Percentiles rank a stretch among this genome's conserved stretches.
phyloP scores from a whole-genome alignment of 148 eudicot species.

The Dysphania ambrosioides region DNA sequence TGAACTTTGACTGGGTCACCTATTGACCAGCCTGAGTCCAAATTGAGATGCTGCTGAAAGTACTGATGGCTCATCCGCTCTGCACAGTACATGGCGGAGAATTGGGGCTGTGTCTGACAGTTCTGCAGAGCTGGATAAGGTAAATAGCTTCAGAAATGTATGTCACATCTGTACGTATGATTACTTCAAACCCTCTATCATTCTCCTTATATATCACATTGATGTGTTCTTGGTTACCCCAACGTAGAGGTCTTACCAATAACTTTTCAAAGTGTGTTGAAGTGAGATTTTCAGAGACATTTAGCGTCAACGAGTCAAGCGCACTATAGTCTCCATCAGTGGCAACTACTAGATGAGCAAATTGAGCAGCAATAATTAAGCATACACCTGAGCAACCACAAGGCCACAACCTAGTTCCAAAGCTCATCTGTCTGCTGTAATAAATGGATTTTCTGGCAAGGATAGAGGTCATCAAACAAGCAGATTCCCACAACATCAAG shows the following conservation, averaged over 20 bases:
- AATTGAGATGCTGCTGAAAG: slow-evolving; percentile 58
- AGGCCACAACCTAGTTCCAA: slow-evolving; percentile 82
- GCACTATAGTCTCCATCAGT: slow-evolving; percentile 78
- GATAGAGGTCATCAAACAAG: slow-evolving; percentile 70
- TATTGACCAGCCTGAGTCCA: slow-evolving; percentile 68
- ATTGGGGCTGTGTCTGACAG: slow-evolving; percentile 43
- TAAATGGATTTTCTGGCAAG: slow-evolving; percentile 64
- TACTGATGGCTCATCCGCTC: slow-evolving; percentile 82
- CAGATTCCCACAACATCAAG: slow-evolving; percentile 95
- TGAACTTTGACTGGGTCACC: slow-evolving; percentile 53
- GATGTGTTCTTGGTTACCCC: slow-evolving; percentile 73
- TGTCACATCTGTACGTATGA: slow-evolving; percentile 88
- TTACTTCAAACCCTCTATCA: slow-evolving; percentile 57
- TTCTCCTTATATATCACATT: slow-evolving; percentile 44
- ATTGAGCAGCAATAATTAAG: slow-evolving; percentile 65
- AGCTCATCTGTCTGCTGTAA: slow-evolving; percentile 58
- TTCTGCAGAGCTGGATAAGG: slow-evolving; percentile 36
- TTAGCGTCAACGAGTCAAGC: slow-evolving; percentile 47
- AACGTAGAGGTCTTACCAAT: slow-evolving; percentile 40
- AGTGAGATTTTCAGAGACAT: slow-evolving; percentile 50
- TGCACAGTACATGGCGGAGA: slow-evolving; percentile 69
- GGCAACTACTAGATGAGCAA: slow-evolving; percentile 68
- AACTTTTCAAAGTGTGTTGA: slow-evolving; percentile 30
- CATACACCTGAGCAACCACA: slow-evolving; percentile 83
- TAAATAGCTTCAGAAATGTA: slow-evolving; percentile 60